These are phyloP conservation scores for Acer yangbiense DNA, from an alignment of 345 rosid species.

Conservation along the genomic window DNA sequence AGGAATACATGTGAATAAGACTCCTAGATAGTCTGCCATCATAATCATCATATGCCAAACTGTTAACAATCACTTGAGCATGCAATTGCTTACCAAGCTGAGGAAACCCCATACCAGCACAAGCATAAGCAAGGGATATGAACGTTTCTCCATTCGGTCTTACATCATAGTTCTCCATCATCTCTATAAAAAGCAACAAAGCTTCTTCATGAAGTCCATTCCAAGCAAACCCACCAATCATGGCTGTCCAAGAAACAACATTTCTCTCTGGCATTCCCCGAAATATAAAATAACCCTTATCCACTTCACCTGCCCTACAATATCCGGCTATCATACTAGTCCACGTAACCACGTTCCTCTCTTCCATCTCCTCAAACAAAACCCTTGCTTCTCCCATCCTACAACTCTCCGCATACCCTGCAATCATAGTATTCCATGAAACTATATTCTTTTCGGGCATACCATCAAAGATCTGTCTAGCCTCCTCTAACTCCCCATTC, in stretches of 20 bases:
- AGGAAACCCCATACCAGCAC: conserved; percentile 54
- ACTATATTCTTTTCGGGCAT: conserved; percentile 46
- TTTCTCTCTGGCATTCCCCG: conserved; percentile 55
- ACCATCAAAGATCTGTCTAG: conserved; percentile 45
- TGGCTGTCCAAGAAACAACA: conserved; percentile 72
- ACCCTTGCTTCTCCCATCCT: conserved; percentile 40
- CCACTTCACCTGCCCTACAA: conserved; percentile 54
- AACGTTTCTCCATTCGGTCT: conserved; percentile 68
- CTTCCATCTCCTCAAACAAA: conserved; percentile 58
- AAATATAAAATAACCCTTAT: conserved; percentile 51
- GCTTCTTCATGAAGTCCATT: conserved; percentile 58
- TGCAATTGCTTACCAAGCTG: conserved; percentile 66
- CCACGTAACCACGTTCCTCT: conserved; percentile 58
- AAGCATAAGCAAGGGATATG: conserved; percentile 74
- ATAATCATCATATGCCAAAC: conserved; percentile 47
- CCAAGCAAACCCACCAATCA: conserved; percentile 67
- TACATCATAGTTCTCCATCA: conserved; percentile 28
- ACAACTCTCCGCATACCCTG: conserved; percentile 49
- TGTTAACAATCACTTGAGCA: conserved; percentile 45
- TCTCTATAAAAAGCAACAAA: conserved; percentile 45
- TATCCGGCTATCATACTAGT: conserved; percentile 69
- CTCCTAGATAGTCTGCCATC: conserved; percentile 68
- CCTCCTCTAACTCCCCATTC: conserved; percentile 54
- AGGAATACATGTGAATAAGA: conserved; percentile 73
- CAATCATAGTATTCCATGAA: conserved; percentile 62